phyloP scores from a whole-genome alignment of 495 filamentous ascomycete genomes.

The Podospora fimiseda region DNA sequence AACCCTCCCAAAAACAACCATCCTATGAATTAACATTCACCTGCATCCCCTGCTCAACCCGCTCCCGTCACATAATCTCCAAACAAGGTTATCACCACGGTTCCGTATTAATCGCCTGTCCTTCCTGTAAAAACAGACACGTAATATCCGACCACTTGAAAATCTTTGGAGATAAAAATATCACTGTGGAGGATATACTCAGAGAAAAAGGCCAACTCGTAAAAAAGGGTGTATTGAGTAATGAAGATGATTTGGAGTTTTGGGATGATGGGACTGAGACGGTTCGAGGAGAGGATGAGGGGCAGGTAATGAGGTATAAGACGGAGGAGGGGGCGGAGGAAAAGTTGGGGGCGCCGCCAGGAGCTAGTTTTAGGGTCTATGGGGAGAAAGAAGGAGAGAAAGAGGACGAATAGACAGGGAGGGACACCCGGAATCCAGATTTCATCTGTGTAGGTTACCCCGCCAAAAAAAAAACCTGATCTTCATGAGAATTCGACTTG shows the following conservation, averaged over 20 bases:
- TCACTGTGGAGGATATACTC: conserved; percentile 69
- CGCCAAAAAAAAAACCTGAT: no score
- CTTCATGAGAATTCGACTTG: no score
- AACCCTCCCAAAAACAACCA: no score
- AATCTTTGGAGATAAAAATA: conserved; percentile 61
- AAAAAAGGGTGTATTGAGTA: conserved; percentile 51
- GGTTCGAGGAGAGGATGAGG: conserved; percentile 1
- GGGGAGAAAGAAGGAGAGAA: no score
- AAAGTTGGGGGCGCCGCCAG: conserved; percentile 16
- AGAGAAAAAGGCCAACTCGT: conserved; percentile 57
- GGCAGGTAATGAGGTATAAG: neutral
- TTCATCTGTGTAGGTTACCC: no score
- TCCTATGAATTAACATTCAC: conserved; percentile 86
- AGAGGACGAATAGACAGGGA: no score
- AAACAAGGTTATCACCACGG: conserved; percentile 93
- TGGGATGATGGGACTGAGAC: conserved; percentile 56
- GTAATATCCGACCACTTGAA: conserved; percentile 85
- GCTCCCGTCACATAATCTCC: conserved; percentile 70
- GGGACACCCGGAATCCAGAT: no score
- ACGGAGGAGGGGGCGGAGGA: conserved; percentile 8
- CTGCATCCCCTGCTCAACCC: conserved; percentile 72
- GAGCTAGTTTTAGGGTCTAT: conserved; percentile 27
- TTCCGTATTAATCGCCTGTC: conserved; percentile 81
- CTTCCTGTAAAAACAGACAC: conserved; percentile 74
- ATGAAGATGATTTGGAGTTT: conserved; percentile 58